Evolutionary conservation across 176 grass and related monocot genomes (phyloP), one percentile per base, ranked within the genome.

Genomic region (Coix lacrymajobi): DNA sequence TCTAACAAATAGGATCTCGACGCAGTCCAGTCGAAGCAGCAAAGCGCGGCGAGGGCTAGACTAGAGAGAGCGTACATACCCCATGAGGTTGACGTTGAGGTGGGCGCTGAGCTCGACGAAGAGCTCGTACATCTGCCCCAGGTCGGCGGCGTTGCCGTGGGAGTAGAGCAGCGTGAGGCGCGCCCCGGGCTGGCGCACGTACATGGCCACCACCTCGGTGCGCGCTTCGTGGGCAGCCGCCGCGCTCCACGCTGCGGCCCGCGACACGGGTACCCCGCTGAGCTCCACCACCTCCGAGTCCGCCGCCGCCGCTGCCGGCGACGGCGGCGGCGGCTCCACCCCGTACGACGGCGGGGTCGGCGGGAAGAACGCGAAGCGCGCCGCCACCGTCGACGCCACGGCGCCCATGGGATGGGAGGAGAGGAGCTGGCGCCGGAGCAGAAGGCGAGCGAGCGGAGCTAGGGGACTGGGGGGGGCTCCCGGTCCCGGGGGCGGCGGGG

Each of bases 101-200:
- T 93, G 95, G 0, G 79, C 79, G 84, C 95, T 98, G 80, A 98
- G 88, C 87, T 98, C 95, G 70, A 90, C 56, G 87, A 94, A 94
- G 78, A 94, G 95, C 83, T 98, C 95, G 74, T 91, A 94, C 95
- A 97, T 93, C 88, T 94, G 92, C 0, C 95, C 95, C 30, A 97
- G 86, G 91, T 97, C 95, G 0, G 95, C 95, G 1, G 95, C 95
- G 87, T 97, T 97, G 43, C 95, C 95, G 77, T 97, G 95, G 63
- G 95, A 97, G 91, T 97, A 97, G 75, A 97, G 95, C 70, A 97
- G 81, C 20, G 95, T 97, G 75, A 97, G 91, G 9, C 85, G 81
- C 32, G 95, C 95, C 62, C 82, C 88, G 2, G 92, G 92, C 77
- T 91, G 85, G 48, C 81, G 89, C 74, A 94, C 90, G 89, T 97